Evolutionary conservation across 305 asterid species (phyloP), one percentile per base, ranked within the genome.

Genomic region (Plantago lanceolata): DNA sequence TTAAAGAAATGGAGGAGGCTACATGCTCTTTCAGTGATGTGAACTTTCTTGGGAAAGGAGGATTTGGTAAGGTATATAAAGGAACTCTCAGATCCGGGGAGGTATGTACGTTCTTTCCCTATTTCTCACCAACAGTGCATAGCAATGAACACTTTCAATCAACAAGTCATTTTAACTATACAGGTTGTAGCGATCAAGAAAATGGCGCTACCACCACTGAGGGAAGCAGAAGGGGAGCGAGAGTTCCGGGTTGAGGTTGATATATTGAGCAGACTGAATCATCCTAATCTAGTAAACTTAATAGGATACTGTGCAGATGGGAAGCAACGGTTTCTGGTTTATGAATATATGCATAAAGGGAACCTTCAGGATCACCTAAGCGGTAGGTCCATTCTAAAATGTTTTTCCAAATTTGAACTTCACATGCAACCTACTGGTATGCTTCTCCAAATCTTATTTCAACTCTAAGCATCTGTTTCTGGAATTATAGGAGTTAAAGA

Each of bases 181-280:
- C 76, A 92, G 96, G 78, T 92, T 61, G 98, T 87, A 51, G 97
- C 97, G 67, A 82, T 89, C 82, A 92, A 92, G 91, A 89, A 89
- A 80, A 89, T 92, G 98, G 96, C 89, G 57, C 75, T 89, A 54
- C 96, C 96, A 0, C 75, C 91, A 33, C 87, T 82, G 68, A 92
- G 86, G 71, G 88, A 64, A 72, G 97, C 95, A 33, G 93, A 92
- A 73, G 98, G 98, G 35, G 97, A 92, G 69, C 83, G 94, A 2
- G 97, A 92, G 70, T 92, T 92, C 69, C 78, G 98, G 0, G 98
- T 92, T 48, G 98, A 92, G 79, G 97, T 92, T 19, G 96, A 92
- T 71, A 89, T 92, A 19, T 66, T 92, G 75, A 92, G 97, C 87
- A 82, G 98, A 82, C 77, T 92, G 74, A 96, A 89, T 65, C 98